Percentiles rank a stretch among this genome's conserved stretches.
These are phyloP conservation scores for Kwoniella shivajii DNA, from an alignment of 1,284 basidiomycete species.

Conservation along the genomic window DNA sequence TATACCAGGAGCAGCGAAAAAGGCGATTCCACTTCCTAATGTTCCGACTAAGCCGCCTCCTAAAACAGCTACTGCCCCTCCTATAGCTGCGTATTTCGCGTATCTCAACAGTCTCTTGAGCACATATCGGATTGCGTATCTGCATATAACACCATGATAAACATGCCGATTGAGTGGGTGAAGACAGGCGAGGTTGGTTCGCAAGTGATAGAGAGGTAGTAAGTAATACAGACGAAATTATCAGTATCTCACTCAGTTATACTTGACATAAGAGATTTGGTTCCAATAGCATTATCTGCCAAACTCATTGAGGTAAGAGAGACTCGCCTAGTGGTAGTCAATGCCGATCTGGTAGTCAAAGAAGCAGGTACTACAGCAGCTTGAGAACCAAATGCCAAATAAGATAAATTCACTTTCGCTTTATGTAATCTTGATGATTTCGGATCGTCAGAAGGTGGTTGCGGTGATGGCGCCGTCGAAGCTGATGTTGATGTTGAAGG, in stretches of 20 bases:
- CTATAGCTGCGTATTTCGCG: conserved; percentile 52
- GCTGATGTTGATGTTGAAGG: background rate
- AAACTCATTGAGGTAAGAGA: too few species aligned
- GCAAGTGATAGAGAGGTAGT: too few species aligned
- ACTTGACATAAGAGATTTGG: too few species aligned
- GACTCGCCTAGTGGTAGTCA: conserved; percentile 48
- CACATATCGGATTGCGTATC: conserved; percentile 52
- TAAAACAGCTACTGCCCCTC: conserved; percentile 42
- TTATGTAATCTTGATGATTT: conserved; percentile 17
- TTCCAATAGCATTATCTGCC: too few species aligned
- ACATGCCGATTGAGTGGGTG: too few species aligned
- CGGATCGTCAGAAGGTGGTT: conserved; percentile 17
- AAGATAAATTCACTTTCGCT: conserved; percentile 47
- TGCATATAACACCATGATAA: too few species aligned
- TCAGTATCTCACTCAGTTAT: too few species aligned
- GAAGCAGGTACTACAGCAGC: conserved; percentile 42
- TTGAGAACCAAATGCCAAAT: conserved; percentile 47
- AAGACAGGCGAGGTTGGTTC: too few species aligned
- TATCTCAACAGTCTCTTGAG: conserved; percentile 51
- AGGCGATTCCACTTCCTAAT: conserved; percentile 46
- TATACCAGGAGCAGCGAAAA: conserved; percentile 50
- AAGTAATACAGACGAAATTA: background rate
- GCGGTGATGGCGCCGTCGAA: background rate
- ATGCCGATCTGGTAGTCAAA: conserved; percentile 44
- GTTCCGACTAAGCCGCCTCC: conserved; percentile 48